These are phyloP conservation scores for Penicillium vulpinum DNA, from an alignment of 2,329 filamentous ascomycete species.

Conservation along the genomic window DNA sequence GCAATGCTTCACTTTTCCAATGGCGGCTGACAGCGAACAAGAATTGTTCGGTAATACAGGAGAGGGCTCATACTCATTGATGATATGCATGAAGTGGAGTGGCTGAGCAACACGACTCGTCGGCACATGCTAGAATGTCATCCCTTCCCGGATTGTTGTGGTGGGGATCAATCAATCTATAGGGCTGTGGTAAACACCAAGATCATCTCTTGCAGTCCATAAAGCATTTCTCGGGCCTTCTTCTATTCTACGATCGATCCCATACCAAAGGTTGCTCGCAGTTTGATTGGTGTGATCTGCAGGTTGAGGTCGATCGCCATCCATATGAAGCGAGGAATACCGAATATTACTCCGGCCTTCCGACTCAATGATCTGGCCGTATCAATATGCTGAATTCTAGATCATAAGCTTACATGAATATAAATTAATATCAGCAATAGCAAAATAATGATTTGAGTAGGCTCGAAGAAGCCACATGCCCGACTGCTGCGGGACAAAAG, in stretches of 20 bases:
- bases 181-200: constrained; percentile 12
- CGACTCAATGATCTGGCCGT: not conserved
- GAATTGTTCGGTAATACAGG: not conserved
- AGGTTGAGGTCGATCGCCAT: constrained; percentile 5
- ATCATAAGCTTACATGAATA: not conserved
- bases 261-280: constrained; percentile 25
- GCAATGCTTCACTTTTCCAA: not conserved
- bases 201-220: not conserved
- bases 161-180: constrained; percentile 8
- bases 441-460: too few relatives aligned
- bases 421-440: not conserved
- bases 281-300: not conserved
- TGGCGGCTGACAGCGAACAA: not conserved
- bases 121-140: constrained; percentile 19
- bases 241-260: not conserved
- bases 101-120: constrained; percentile 2
- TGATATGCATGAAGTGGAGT: not conserved
- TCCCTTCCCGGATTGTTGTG: constrained; percentile 25
- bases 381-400: not conserved
- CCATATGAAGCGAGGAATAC: not conserved
- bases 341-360: not conserved
- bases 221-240: constrained; percentile 11
- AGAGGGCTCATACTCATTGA: not conserved
- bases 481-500: not conserved
- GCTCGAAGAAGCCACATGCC: not conserved